These are phyloP conservation scores for Ascochyta rabiei DNA, from an alignment of 2,329 filamentous ascomycete species.

Conservation along the genomic window DNA sequence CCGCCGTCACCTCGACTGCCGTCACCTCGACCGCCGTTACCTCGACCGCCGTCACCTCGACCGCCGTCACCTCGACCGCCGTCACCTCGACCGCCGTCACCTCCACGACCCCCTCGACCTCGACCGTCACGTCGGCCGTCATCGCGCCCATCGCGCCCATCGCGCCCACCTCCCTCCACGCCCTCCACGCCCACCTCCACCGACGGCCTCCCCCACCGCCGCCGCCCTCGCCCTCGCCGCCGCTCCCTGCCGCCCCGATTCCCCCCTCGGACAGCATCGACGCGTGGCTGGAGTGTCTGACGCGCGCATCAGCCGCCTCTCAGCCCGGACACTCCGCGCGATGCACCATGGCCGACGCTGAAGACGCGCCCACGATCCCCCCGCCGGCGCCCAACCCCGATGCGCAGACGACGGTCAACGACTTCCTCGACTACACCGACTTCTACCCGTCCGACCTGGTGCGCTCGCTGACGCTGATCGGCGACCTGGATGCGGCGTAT, in stretches of 20 bases:
- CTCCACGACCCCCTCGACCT: background rate
- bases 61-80: no score
- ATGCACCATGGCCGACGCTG: slow-evolving; percentile 46
- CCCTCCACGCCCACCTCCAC: no score
- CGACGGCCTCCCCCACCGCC: slow-evolving; percentile 12
- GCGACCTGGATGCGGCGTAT: slow-evolving; percentile 56
- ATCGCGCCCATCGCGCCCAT: no score
- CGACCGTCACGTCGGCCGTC: no score
- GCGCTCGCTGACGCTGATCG: slow-evolving; percentile 67
- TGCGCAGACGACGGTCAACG: slow-evolving; percentile 68
- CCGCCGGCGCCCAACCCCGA: slow-evolving; percentile 63
- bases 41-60: no score
- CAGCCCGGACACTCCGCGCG: slow-evolving; percentile 31
- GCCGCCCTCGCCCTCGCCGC: slow-evolving; percentile 13
- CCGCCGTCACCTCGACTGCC: no score
- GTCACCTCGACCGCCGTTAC: no score
- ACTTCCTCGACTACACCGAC: slow-evolving; percentile 73
- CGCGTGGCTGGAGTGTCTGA: slow-evolving; percentile 49
- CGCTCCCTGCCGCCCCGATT: slow-evolving; percentile 34
- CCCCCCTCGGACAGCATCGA: slow-evolving; percentile 38
- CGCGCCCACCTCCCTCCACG: no score
- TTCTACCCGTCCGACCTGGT: slow-evolving; percentile 70
- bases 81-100: no score
- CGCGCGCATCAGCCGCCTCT: slow-evolving; percentile 44
- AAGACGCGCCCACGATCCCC: slow-evolving; percentile 42